Conservation (phyloP, 768 basidiomycete genomes). For the Panaeolus papilionaceus region DNA sequence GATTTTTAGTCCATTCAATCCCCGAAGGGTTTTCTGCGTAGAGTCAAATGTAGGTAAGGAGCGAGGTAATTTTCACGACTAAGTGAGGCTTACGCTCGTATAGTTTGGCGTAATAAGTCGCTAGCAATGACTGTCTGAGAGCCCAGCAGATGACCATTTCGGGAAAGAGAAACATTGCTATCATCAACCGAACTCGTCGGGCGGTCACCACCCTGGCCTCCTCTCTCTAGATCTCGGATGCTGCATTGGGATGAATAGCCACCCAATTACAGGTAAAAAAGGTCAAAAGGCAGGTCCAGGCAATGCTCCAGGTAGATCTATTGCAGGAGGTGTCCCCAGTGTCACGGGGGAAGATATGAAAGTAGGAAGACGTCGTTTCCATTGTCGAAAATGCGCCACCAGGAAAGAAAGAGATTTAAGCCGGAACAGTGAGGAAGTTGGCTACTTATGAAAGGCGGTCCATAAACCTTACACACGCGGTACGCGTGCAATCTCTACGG, state of each 20-base stretch:
- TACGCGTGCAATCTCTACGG: too few relatives aligned
- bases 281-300: slow-evolving; percentile 18
- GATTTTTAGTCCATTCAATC: slow-evolving; percentile 11
- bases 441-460: too few relatives aligned
- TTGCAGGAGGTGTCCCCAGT: background rate
- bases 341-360: too few relatives aligned
- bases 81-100: background rate
- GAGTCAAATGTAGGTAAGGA: too few relatives aligned
- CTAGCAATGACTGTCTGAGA: slow-evolving; percentile 11
- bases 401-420: too few relatives aligned
- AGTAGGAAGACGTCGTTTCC: too few relatives aligned
- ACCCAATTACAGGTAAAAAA: slow-evolving; percentile 19
- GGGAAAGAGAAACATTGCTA: slow-evolving; percentile 13
- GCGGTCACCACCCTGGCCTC: background rate
- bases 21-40: background rate
- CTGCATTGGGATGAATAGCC: slow-evolving; percentile 17
- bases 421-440: too few relatives aligned
- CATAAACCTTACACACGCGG: too few relatives aligned
- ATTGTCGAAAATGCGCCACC: too few relatives aligned
- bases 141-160: slow-evolving; percentile 18
- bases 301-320: slow-evolving; percentile 9
- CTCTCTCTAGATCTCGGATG: background rate
- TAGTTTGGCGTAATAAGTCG: background rate
- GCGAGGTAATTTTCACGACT: background rate
- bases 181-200: slow-evolving; percentile 15